Evolutionary conservation across 1,284 basidiomycete species (phyloP), one percentile per base, ranked within the genome.

Genomic region (Malassezia vespertilionis): DNA sequence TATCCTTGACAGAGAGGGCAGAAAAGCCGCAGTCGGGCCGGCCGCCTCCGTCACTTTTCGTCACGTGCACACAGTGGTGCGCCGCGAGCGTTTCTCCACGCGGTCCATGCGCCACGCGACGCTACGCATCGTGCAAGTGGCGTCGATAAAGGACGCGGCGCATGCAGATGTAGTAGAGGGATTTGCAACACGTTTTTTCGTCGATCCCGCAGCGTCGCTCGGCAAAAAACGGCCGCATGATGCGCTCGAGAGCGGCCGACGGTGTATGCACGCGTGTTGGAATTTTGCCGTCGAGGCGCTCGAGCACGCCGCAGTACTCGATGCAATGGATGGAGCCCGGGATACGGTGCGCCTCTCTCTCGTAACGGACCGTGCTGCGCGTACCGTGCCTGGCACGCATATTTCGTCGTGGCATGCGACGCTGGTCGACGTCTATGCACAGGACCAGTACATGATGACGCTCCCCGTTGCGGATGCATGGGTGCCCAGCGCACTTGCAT

Each of bases 381-480:
- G 39, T 14, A 14, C 32, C 20, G 10, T n/a, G 11, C 39, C 39
- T 3, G 27, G 39, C 27, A 40, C 39, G 39, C 39, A 31, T 4
- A 3, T 39, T 1, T 9, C 24, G 10, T 18, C 37, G 11, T 11
- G 14, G 21, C 37, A 39, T 28, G 37, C 22, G 10, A 26, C 37
- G 8, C 14, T 39, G 12, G 24, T 39, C 26, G 37, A 39, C 20
- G 37, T 39, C 7, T 5, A 27, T 11, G 28, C 30, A 4, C n/a
- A 39, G 20, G 37, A 39, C 24, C 17, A 15, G 28, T 11, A 10
- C 20, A 11, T 26, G 6, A 2, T 23, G 24, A 24, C 47, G 18
- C 18, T 50, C 33, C 36, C 27, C 12, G 5, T 50, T 14, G 42
- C 24, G n/a, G n/a, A n/a, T n/a, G n/a, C n/a, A n/a, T n/a, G n/a